Percentiles rank a stretch among this genome's conserved stretches.
Conservation (phyloP, 2,329 filamentous ascomycete genomes). For the Penicillium fuscoglaucum region DNA sequence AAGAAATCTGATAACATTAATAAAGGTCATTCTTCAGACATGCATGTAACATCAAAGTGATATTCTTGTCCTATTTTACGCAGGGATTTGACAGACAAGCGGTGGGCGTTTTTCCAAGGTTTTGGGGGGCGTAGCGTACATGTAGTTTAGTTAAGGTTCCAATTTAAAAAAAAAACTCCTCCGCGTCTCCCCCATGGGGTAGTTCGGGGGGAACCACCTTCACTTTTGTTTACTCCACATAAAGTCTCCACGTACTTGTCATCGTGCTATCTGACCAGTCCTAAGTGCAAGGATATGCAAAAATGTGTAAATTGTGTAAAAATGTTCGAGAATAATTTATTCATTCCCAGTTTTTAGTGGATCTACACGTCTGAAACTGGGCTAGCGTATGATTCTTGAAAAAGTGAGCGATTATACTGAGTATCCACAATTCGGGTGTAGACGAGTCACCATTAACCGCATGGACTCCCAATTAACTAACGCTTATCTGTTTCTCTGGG, state of each 20-base stretch:
- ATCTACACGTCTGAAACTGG: neutral
- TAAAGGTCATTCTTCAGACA: neutral
- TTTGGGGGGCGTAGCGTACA: neutral
- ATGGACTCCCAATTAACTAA: neutral
- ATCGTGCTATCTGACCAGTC: neutral
- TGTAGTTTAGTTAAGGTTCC: constrained; percentile 4
- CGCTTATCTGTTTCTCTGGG: neutral
- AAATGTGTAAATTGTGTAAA: neutral
- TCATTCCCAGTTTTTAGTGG: neutral
- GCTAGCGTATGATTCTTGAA: neutral
- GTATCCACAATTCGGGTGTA: neutral
- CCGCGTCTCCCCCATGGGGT: constrained; percentile 9
- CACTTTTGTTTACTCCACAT: neutral
- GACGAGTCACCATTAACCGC: neutral
- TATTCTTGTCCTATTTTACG: too few relatives aligned
- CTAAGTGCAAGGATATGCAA: neutral
- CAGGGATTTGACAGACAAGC: too few relatives aligned
- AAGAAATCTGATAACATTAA: neutral
- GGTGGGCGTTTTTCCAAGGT: neutral
- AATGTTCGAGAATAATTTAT: neutral
- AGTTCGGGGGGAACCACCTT: neutral
- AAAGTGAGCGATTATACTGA: neutral
- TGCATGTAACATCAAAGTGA: too few relatives aligned
- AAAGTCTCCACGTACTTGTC: constrained; percentile 2
- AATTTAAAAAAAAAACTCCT: neutral